Percentiles rank a stretch among this genome's conserved stretches.
phyloP scores from a whole-genome alignment of 306 rosid genomes.

The Cucumis melo region DNA sequence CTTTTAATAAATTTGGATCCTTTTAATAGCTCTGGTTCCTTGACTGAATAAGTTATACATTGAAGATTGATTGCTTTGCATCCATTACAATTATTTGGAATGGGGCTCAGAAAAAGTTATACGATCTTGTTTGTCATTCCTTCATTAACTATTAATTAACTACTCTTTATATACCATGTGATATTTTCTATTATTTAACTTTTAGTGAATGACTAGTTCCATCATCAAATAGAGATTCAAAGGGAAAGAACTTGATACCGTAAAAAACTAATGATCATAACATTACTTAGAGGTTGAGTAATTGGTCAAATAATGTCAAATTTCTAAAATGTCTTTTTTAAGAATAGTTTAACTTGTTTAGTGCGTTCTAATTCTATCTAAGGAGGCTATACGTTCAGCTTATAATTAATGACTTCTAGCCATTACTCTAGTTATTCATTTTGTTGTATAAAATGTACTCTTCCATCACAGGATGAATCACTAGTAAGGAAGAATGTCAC shows the following conservation, averaged over 20 bases:
- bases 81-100: not conserved
- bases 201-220: conserved; percentile 57
- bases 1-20: not conserved
- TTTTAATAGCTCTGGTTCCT: not conserved
- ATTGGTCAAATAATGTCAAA: not conserved
- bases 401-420: not conserved
- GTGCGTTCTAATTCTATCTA: not conserved
- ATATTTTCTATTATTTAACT: not conserved
- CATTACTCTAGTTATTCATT: not conserved
- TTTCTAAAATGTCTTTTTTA: not conserved
- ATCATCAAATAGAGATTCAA: conserved; percentile 13
- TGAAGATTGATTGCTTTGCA: not conserved
- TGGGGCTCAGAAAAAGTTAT: not conserved
- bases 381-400: not conserved
- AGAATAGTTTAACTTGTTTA: not conserved
- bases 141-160: not conserved
- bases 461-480: conserved; percentile 38
- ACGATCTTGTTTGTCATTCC: not conserved
- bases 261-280: not conserved
- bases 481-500: conserved; percentile 42
- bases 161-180: not conserved
- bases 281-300: not conserved
- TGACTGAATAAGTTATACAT: not conserved
- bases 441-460: conserved; percentile 13
- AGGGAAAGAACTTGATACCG: conserved; percentile 21